phyloP scores from a whole-genome alignment of 75 land plant species.

The Cunninghamia lanceolata region DNA sequence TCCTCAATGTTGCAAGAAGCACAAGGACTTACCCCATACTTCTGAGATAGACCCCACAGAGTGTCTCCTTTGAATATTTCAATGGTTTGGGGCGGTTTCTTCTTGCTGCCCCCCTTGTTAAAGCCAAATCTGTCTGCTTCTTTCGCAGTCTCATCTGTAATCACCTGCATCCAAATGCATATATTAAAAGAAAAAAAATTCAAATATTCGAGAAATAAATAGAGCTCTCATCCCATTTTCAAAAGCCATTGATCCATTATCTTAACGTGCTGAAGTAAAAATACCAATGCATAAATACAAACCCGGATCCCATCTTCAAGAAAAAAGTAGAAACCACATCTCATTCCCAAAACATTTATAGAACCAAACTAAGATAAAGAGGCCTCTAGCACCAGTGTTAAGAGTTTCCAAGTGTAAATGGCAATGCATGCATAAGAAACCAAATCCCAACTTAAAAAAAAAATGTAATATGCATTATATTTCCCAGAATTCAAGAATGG shows the following conservation, averaged over 20 bases:
- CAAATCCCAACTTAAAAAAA: not conserved
- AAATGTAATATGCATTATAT: not conserved
- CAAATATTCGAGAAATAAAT: not conserved
- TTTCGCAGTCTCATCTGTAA: not conserved
- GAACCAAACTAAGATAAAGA: slow-evolving; percentile 1
- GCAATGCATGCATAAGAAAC: not conserved
- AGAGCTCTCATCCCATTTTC: not conserved
- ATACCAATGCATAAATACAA: not conserved
- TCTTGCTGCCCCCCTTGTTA: not conserved
- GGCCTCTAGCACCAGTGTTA: not conserved
- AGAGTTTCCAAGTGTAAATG: not conserved
- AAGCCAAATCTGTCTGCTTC: not conserved
- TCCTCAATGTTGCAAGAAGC: not conserved
- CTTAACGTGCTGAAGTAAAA: not conserved
- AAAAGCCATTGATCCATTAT: not conserved
- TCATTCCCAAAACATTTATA: not conserved
- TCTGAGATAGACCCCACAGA: slow-evolving; percentile 21
- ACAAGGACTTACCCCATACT: slow-evolving; percentile 19
- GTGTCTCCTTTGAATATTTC: slow-evolving; percentile 16
- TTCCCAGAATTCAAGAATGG: not conserved
- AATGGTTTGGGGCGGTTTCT: slow-evolving; percentile 9
- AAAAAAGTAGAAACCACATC: not conserved
- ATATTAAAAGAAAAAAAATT: not conserved
- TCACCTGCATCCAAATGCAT: not conserved
- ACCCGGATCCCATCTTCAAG: not conserved